Evolutionary conservation across 2,329 filamentous ascomycete species (phyloP).

Genomic region (Aotearoamyces nothofagi): DNA sequence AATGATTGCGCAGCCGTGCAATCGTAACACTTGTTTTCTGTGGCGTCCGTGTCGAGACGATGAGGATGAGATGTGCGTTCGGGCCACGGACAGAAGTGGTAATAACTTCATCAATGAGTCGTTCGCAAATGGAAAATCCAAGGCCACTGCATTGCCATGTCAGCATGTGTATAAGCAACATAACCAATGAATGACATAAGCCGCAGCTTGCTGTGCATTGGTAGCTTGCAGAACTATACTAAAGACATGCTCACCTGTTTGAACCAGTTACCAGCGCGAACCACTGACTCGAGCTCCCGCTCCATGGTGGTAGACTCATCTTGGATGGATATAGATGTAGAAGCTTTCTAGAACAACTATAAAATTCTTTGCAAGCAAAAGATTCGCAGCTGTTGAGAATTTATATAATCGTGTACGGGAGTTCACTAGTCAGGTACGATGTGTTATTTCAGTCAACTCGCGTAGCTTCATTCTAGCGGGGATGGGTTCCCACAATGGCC

Average conservation of each 20-base stretch:
- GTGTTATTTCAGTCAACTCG: too few relatives aligned
- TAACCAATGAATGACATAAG: constrained; percentile 1
- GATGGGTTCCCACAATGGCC: too few relatives aligned
- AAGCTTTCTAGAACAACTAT: too few relatives aligned
- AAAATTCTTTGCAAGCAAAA: too few relatives aligned
- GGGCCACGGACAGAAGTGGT: constrained; percentile 47
- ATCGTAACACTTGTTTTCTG: constrained; percentile 64
- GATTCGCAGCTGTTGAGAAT: too few relatives aligned
- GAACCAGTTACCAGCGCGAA: constrained; percentile 70
- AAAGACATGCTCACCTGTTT: constrained; percentile 48
- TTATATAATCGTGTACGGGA: too few relatives aligned
- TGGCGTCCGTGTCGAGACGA: constrained; percentile 68
- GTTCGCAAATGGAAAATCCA: constrained; percentile 69
- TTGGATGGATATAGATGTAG: too few relatives aligned
- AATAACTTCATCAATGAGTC: constrained; percentile 83
- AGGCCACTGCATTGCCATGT: constrained; percentile 50
- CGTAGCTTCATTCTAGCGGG: too few relatives aligned
- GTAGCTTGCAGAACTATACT: constrained; percentile 1
- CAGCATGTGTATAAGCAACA: constrained; percentile 11
- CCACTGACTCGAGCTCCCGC: constrained; percentile 26
- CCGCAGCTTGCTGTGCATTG: constrained; percentile 3
- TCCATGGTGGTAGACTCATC: constrained; percentile 20
- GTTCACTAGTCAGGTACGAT: too few relatives aligned
- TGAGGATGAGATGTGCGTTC: constrained; percentile 56
- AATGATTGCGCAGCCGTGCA: constrained; percentile 43